Evolutionary conservation across 352 stramenopile species (phyloP).

Genomic region (Globisporangium emineosum): DNA sequence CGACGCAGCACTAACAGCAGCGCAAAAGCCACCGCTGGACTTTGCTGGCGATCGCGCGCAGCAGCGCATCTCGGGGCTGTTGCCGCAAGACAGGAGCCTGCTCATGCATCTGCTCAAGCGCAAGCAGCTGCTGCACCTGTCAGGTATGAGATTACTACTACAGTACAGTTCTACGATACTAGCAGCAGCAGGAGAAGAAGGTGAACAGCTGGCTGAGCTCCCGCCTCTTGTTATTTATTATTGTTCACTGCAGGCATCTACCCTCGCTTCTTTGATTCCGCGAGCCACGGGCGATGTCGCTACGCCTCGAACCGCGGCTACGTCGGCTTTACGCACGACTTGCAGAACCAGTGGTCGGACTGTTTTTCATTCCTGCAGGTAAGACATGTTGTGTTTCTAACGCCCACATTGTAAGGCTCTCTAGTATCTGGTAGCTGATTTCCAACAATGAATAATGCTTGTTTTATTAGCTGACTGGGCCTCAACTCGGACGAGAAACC

Average conservation of each 20-base stretch:
- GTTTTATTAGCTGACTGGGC: constrained; percentile 46
- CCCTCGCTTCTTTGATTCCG: constrained; percentile 60
- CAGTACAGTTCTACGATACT: too few species aligned
- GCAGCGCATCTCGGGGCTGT: constrained; percentile 34
- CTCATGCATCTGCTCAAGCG: constrained; percentile 82
- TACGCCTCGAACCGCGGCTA: constrained; percentile 58
- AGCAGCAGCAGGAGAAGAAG: too few species aligned
- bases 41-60: constrained; percentile 36
- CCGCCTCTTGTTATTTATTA: not conserved
- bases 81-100: constrained; percentile 28
- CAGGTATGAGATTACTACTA: too few species aligned
- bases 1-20: not conserved
- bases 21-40: constrained; percentile 20
- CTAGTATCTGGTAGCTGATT: not conserved
- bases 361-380: constrained; percentile 71
- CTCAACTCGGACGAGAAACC: constrained; percentile 33
- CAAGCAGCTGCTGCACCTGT: constrained; percentile 66
- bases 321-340: constrained; percentile 55
- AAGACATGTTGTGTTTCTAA: not conserved
- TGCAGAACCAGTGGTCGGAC: constrained; percentile 77
- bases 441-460: not conserved
- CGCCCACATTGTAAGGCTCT: not conserved
- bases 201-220: too few species aligned
- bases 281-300: constrained; percentile 46
- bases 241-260: constrained; percentile 37